Base-by-base conservation (phyloP, 768 basidiomycete species). In the Podaxis mareebaensis region DNA sequence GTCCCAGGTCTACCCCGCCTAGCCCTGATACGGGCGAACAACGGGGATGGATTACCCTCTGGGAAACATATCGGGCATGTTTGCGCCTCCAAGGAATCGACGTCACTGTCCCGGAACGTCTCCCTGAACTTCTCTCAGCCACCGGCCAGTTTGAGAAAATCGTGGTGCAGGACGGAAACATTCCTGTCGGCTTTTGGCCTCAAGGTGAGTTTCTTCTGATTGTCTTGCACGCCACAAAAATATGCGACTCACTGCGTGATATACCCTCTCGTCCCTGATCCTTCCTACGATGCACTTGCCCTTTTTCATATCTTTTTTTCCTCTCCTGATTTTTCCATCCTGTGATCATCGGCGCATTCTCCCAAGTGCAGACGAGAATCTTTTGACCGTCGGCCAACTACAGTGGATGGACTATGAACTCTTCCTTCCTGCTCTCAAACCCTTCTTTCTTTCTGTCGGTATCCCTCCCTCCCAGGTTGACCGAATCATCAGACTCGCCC, bases 401-500 rank as follows among this genome's bases (percentile, higher is more conserved):
- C 86, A 88, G 44, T 90, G 89, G 89, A 85, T 90, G 85, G 83
- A 85, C 65, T 85, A 84, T 67, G 89, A 90, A 66, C 78, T 84
- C 24, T 79, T 90, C 65, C 76, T 90, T 40, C 86, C 86, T 36
- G 85, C 87, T 3, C 72, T 90, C 64, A 83, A 81, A 58, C 86
- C 87, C 13, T 76, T 88, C 44, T 83, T 90, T 69, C 72, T 88
- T 53, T 77, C 78, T 48, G 73, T 78, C 53, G 86, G 83, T 5
- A 74, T 88, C 58, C 75, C 82, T 26, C 83, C 85, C 52, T 78
- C 79, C 61, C 79, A 80, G 60, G 86, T 85, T 6, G 82, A 81
- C 69, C 78, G 77, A 38, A 77, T 90, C 58, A 83, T 89, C 63
- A 79, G 79, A 63, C 83, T 84, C 60, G 89, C 89, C 0, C 88